Evolutionary conservation across 768 basidiomycete genomes (phyloP).

Genomic region (Psilocybe cyanescens): DNA sequence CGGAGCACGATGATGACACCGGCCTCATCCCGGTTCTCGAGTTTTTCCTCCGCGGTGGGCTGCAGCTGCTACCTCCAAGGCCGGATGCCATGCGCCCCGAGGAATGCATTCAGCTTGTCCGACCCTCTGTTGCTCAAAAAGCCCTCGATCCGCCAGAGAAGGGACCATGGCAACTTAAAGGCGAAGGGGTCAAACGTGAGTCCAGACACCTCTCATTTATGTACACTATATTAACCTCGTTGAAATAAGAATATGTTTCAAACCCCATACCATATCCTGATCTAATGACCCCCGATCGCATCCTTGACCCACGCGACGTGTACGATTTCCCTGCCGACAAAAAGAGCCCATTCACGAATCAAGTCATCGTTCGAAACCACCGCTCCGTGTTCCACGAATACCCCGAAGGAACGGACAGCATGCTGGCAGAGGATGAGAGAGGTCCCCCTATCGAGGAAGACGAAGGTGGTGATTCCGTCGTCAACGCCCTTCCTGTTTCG

Average conservation of each 20-base stretch:
- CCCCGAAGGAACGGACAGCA: constrained; percentile 34
- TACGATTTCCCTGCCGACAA: constrained; percentile 55
- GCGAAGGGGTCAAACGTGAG: constrained; percentile 13
- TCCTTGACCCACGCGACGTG: constrained; percentile 64
- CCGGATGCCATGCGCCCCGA: constrained; percentile 1
- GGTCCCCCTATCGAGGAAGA: constrained; percentile 26
- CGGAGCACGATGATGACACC: constrained; percentile 19
- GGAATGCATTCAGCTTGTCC: constrained; percentile 16
- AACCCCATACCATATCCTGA: constrained; percentile 45
- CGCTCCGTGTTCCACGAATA: constrained; percentile 63
- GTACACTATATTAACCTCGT: neutral
- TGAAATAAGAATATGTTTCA: neutral
- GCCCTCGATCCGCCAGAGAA: constrained; percentile 8
- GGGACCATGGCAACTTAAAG: constrained; percentile 12
- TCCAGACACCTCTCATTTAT: neutral
- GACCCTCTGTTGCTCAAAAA: constrained; percentile 10
- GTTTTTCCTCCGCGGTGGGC: constrained; percentile 24
- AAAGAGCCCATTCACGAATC: constrained; percentile 59
- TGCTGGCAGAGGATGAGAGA: constrained; percentile 31
- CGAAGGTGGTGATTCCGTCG: constrained; percentile 26
- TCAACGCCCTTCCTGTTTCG: constrained; percentile 23
- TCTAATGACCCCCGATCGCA: constrained; percentile 63
- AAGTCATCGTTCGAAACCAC: constrained; percentile 72
- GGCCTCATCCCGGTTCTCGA: constrained; percentile 22
- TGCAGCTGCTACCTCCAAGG: constrained; percentile 22